Evolutionary conservation across 345 rosid genomes (phyloP).

Genomic region (Syzygium oleosum): DNA sequence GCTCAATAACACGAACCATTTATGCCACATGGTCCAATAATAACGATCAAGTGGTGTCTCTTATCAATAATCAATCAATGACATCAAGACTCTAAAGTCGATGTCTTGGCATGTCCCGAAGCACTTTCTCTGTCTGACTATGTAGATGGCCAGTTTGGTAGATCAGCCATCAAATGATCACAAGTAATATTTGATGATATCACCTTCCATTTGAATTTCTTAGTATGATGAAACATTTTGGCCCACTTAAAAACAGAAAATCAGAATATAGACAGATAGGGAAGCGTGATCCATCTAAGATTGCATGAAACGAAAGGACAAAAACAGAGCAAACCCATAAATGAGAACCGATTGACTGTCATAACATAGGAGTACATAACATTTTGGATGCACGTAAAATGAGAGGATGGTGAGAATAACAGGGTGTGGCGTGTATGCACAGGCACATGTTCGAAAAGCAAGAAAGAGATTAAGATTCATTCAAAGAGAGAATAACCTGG

Average conservation of each 20-base stretch:
- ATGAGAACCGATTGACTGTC: background rate
- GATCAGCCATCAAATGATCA: background rate
- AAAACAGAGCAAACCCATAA: background rate
- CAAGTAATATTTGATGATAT: background rate
- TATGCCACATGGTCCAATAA: background rate
- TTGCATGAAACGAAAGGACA: background rate
- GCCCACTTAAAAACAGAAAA: background rate
- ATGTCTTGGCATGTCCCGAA: background rate
- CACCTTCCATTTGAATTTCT: background rate
- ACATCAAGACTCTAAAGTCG: background rate
- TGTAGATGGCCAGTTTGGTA: background rate
- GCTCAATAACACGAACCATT: background rate
- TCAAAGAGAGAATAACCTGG: background rate
- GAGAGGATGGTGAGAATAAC: background rate
- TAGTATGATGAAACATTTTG: background rate
- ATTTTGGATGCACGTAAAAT: background rate
- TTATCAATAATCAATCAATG: background rate
- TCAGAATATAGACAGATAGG: background rate
- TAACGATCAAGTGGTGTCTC: background rate
- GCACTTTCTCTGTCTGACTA: background rate
- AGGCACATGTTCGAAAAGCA: background rate
- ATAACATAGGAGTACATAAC: background rate
- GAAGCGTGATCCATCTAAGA: background rate
- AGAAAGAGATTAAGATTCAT: background rate
- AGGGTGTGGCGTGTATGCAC: background rate